Conservation (phyloP, 163 green algal species). For the Scenedesmus sp. region DNA sequence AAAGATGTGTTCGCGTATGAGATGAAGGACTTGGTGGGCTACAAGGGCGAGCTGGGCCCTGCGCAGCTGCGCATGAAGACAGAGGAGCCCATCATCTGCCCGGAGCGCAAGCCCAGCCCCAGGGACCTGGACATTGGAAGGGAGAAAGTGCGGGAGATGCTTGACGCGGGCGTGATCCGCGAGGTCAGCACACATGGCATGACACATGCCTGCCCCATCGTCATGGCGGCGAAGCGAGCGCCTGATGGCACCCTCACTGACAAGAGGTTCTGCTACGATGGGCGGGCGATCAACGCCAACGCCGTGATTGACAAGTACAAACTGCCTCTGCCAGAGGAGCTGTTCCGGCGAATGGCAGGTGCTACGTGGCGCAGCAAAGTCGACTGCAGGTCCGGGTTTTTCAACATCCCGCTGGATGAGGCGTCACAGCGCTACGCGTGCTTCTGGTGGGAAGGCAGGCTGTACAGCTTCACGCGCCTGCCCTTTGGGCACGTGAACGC, state of each 20-base stretch:
- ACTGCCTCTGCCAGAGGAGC: slow-evolving; percentile 19
- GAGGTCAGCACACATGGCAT: background rate
- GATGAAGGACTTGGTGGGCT: background rate
- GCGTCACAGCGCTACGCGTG: background rate
- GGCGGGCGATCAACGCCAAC: background rate
- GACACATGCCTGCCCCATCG: background rate
- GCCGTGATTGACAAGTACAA: slow-evolving; percentile 17
- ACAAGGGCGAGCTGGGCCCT: background rate
- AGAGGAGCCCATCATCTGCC: background rate
- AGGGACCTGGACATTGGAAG: slow-evolving; percentile 1
- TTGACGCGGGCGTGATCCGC: slow-evolving; percentile 2
- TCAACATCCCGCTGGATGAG: background rate
- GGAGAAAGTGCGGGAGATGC: slow-evolving; percentile 29
- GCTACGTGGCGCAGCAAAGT: slow-evolving; percentile 1
- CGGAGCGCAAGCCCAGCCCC: background rate
- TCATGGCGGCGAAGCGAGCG: slow-evolving; percentile 4
- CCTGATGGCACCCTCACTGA: slow-evolving; percentile 13
- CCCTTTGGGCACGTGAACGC: slow-evolving; percentile 13
- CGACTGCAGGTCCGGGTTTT: slow-evolving; percentile 5
- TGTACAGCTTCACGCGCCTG: background rate
- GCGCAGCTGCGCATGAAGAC: background rate
- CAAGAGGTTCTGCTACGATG: background rate
- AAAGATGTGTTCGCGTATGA: slow-evolving; percentile 4
- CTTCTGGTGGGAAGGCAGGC: background rate
- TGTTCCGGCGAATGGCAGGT: slow-evolving; percentile 15